Evolutionary conservation across 495 filamentous ascomycete genomes (phyloP).

Genomic region (Lepraria neglecta): DNA sequence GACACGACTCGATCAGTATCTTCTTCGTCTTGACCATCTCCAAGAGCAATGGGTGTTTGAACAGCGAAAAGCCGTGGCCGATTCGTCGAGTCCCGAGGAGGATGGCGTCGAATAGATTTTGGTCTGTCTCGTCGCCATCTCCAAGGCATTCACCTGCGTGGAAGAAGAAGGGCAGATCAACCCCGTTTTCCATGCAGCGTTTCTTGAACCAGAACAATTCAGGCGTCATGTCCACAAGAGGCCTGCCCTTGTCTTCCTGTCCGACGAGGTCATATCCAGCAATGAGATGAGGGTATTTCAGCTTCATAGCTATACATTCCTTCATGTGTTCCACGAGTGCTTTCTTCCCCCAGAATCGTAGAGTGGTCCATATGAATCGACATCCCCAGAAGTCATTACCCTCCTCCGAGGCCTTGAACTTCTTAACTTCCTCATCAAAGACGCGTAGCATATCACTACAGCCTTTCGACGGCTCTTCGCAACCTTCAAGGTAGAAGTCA

Average conservation of each 20-base stretch:
- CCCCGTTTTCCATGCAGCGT: constrained; percentile 64
- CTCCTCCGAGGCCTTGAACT: constrained; percentile 63
- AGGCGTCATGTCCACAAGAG: constrained; percentile 69
- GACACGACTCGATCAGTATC: constrained; percentile 82
- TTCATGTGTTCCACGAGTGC: constrained; percentile 73
- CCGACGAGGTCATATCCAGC: constrained; percentile 86
- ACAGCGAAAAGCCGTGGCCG: constrained; percentile 80
- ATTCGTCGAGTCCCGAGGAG: constrained; percentile 82
- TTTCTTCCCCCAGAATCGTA: constrained; percentile 57
- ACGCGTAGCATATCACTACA: constrained; percentile 60
- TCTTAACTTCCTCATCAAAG: constrained; percentile 71
- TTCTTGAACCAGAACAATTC: constrained; percentile 91
- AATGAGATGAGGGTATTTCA: constrained; percentile 69
- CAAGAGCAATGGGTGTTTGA: constrained; percentile 84
- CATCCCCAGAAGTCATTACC: constrained; percentile 76
- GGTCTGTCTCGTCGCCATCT: constrained; percentile 66
- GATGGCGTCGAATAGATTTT: constrained; percentile 86
- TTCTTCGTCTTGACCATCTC: constrained; percentile 80
- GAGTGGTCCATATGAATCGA: constrained; percentile 78
- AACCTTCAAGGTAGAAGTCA: constrained; percentile 53
- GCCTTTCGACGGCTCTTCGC: constrained; percentile 53
- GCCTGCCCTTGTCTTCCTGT: constrained; percentile 70
- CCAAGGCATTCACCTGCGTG: constrained; percentile 83
- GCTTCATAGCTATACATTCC: constrained; percentile 72
- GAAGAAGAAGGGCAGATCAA: constrained; percentile 93